Evolutionary conservation across 257 asterid genomes (phyloP), one percentile per base, ranked within the genome.

Genomic region (Solanum neorickii): DNA sequence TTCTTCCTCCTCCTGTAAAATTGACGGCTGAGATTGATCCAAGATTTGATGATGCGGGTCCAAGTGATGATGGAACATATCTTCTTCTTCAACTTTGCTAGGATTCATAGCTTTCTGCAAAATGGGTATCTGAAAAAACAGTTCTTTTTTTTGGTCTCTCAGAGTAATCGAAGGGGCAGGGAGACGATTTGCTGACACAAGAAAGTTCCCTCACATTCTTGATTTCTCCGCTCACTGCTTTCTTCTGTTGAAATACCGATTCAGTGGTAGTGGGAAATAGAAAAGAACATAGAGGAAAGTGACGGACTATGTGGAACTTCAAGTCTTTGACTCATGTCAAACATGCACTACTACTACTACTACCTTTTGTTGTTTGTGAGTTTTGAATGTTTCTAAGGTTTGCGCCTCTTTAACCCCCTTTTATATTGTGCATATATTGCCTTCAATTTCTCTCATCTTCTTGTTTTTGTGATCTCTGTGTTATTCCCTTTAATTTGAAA

Each of bases 61-160:
- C 86, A 91, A 85, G 78, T 75, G 91, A 62, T 88, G 92, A 87
- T 91, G 91, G 91, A 93, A 93, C 3, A 93, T 87, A 87, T 94
- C 98, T 27, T 91, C 95, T 49, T 37, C 85, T 89, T 96, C 98
- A 41, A 95, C 92, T 89, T 96, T 95, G 88, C 95, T 89, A 16
- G 98, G 95, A 91, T 93, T 92, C 95, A 94, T 94, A 7, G 80
- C 74, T 62, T 62, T 46, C 76, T 37, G 75, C 21, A 73, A 56
- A 56, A 74, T 9, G 42, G 62, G 23, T 29, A n/a, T 47, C 62
- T 14, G 25, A 23, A 44, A 25, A 3, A 44, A 62, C 9, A 33
- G 60, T 76, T 16, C 29, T 42, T 8, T 46, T 46, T 47, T 18
- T 9, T 37, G 39, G 41, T 9, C 60, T 77, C 20, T 82, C 12